These are phyloP conservation scores for Heterobasidion parviporum DNA, from an alignment of 1,284 basidiomycete genomes.

Conservation along the genomic window DNA sequence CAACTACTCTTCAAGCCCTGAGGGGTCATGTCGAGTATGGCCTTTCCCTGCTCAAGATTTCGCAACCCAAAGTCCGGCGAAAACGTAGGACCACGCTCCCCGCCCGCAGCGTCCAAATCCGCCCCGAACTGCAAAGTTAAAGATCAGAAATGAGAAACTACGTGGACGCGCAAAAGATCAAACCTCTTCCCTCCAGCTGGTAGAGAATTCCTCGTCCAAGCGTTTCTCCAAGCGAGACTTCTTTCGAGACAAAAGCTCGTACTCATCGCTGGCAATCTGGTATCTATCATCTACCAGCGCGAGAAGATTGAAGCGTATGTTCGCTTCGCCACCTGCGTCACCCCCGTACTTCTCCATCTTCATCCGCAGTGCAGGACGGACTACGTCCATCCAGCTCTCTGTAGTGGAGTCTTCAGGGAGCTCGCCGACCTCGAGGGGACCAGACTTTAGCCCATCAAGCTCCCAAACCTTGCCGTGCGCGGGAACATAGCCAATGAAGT, in stretches of 20 bases:
- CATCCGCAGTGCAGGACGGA: slow-evolving; percentile 46
- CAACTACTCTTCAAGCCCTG: slow-evolving; percentile 30
- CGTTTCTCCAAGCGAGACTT: slow-evolving; percentile 34
- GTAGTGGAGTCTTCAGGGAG: slow-evolving; percentile 19
- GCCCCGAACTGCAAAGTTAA: slow-evolving; percentile 11
- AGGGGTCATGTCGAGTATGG: slow-evolving; percentile 35
- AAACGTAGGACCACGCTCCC: slow-evolving; percentile 22
- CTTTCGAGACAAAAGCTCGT: slow-evolving; percentile 45
- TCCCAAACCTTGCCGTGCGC: slow-evolving; percentile 57
- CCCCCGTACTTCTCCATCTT: slow-evolving; percentile 52
- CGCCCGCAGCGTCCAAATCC: slow-evolving; percentile 14
- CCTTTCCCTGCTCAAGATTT: slow-evolving; percentile 33
- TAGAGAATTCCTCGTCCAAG: slow-evolving; percentile 24
- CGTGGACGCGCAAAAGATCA: slow-evolving; percentile 14
- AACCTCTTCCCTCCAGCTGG: slow-evolving; percentile 34
- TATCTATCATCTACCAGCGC: slow-evolving; percentile 49
- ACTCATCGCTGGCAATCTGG: slow-evolving; percentile 38
- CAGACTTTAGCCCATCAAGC: slow-evolving; percentile 33
- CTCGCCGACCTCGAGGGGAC: slow-evolving; percentile 54
- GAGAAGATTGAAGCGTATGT: slow-evolving; percentile 52
- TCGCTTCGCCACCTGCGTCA: slow-evolving; percentile 28
- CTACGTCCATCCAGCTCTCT: slow-evolving; percentile 47
- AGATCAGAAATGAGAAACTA: no score
- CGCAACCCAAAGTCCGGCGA: slow-evolving; percentile 36
- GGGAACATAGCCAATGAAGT: slow-evolving; percentile 59